phyloP scores from a whole-genome alignment of 345 rosid species.

The Laguncularia racemosa region DNA sequence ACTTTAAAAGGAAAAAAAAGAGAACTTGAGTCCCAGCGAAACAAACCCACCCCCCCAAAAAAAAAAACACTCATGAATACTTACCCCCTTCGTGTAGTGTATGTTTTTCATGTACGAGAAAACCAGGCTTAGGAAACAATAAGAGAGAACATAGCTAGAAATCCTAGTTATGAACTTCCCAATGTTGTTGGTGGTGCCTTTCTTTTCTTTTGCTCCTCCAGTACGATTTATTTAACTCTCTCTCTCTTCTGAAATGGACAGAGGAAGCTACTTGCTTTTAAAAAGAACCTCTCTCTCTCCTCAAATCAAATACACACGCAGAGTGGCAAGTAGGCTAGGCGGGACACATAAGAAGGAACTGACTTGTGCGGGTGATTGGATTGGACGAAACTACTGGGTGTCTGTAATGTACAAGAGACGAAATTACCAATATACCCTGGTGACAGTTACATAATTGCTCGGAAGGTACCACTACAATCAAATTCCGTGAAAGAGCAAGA shows the following conservation, averaged over 20 bases:
- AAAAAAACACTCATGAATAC: neutral
- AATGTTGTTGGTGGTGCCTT: neutral
- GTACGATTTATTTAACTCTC: conserved; percentile 10
- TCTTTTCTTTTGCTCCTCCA: neutral
- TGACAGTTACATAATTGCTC: neutral
- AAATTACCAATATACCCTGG: conserved; percentile 17
- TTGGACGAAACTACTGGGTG: conserved; percentile 8
- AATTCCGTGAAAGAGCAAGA: conserved; percentile 9
- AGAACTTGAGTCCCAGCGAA: neutral
- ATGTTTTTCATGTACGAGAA: too few species aligned
- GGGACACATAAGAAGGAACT: conserved; percentile 16
- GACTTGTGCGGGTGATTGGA: conserved; percentile 11
- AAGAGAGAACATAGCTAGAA: too few species aligned
- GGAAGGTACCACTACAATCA: neutral
- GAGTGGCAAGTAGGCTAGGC: conserved; percentile 5
- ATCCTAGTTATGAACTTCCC: neutral
- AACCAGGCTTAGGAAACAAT: too few species aligned
- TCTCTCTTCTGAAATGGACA: neutral
- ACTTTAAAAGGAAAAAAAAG: too few species aligned
- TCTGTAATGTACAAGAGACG: neutral
- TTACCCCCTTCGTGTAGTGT: too few species aligned
- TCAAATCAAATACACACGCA: too few species aligned
- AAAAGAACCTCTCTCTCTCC: too few species aligned
- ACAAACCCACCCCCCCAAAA: too few species aligned
- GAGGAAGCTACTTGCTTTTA: neutral